Percentiles rank a stretch among this genome's conserved stretches.
Evolutionary conservation across 495 filamentous ascomycete genomes (phyloP).

Genomic region (Stereocaulon alpinum): DNA sequence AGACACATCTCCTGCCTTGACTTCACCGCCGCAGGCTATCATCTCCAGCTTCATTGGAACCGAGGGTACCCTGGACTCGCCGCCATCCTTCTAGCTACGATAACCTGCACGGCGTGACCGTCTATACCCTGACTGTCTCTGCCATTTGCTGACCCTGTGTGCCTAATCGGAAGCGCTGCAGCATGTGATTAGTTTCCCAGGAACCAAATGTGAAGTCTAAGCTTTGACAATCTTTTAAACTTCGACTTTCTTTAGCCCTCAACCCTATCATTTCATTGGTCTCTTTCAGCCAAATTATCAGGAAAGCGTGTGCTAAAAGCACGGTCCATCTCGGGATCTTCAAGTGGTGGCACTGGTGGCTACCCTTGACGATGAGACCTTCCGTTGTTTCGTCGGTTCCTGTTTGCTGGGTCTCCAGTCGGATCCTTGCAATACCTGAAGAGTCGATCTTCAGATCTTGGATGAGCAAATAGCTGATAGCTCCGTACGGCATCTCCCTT

Average conservation of each 20-base stretch:
- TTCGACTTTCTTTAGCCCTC: neutral
- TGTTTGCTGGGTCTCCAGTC: neutral
- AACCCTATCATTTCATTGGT: neutral
- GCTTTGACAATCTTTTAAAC: neutral
- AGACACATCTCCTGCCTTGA: neutral
- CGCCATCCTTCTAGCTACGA: too few relatives aligned
- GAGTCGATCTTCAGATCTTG: neutral
- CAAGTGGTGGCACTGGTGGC: neutral
- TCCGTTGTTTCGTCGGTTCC: too few relatives aligned
- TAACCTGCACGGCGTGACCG: too few relatives aligned
- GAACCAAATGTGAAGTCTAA: neutral
- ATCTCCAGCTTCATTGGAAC: neutral
- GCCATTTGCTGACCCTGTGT: neutral
- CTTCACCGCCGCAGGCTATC: neutral
- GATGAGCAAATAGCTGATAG: neutral
- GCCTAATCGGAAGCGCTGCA: neutral
- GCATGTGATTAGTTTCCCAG: neutral
- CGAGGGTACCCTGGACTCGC: too few relatives aligned
- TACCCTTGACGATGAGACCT: neutral
- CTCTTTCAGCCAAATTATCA: neutral
- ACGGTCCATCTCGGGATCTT: neutral
- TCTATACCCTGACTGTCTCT: neutral
- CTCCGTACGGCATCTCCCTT: neutral
- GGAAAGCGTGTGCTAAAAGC: neutral
- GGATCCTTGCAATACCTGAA: neutral